Percentiles rank a stretch among this genome's conserved stretches.
Evolutionary conservation across 1,284 basidiomycete species (phyloP).

Genomic region (Tetrapyrgos nigripes): DNA sequence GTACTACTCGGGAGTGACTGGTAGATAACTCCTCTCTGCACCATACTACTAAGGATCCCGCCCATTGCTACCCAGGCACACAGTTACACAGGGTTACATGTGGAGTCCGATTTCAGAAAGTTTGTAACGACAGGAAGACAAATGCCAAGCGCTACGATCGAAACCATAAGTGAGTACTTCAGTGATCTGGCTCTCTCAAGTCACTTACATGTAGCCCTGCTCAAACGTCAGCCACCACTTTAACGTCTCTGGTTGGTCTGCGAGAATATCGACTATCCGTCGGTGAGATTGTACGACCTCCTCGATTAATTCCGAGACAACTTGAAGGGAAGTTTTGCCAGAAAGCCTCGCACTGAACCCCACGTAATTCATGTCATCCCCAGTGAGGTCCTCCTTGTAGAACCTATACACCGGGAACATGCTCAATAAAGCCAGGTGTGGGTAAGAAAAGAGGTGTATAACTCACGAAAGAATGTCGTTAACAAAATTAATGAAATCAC

Average conservation of each 20-base stretch:
- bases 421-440: background rate
- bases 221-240: slow-evolving; percentile 2
- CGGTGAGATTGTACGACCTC: slow-evolving; percentile 6
- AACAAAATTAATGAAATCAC: background rate
- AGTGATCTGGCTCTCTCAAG: background rate
- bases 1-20: no score
- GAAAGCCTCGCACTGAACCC: background rate
- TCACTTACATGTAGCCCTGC: background rate
- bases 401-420: no score
- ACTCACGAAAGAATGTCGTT: slow-evolving; percentile 18
- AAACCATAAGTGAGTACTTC: background rate
- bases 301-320: slow-evolving; percentile 12
- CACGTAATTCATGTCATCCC: slow-evolving; percentile 12
- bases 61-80: no score
- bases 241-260: background rate
- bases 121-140: background rate
- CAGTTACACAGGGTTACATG: no score
- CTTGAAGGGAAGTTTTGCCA: background rate
- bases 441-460: background rate
- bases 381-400: slow-evolving; percentile 15
- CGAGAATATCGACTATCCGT: background rate
- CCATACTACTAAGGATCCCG: no score
- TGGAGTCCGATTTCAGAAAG: background rate
- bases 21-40: no score
- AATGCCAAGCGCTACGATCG: background rate